Percentiles rank a stretch among this genome's conserved stretches.
These are phyloP conservation scores for Epichloe scottii DNA, from an alignment of 2,329 filamentous ascomycete species.

Conservation along the genomic window DNA sequence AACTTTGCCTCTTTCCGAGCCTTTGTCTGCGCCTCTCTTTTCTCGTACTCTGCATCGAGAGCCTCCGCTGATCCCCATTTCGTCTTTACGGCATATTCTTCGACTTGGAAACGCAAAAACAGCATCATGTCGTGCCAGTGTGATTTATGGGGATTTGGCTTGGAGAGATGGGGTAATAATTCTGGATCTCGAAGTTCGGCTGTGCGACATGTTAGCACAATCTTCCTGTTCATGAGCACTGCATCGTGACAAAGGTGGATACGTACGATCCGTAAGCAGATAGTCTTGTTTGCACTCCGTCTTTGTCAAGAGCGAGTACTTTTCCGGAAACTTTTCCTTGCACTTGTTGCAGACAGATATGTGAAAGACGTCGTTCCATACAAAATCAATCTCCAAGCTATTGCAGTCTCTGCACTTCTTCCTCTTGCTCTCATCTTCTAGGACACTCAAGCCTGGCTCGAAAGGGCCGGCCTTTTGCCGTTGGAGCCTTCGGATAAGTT, in stretches of 20 bases:
- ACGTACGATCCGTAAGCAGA: conserved; percentile 76
- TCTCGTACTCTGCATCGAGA: conserved; percentile 78
- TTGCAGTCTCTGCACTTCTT: conserved; percentile 77
- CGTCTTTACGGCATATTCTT: conserved; percentile 77
- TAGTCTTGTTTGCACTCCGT: conserved; percentile 95
- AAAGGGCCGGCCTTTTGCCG: conserved; percentile 69
- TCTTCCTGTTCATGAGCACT: not conserved
- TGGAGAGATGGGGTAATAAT: conserved; percentile 73
- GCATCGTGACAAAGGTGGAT: too few relatives aligned
- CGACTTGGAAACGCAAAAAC: conserved; percentile 84
- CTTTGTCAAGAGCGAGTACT: conserved; percentile 91
- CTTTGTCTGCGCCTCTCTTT: conserved; percentile 68
- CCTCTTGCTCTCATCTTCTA: conserved; percentile 49
- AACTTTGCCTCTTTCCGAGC: conserved; percentile 83
- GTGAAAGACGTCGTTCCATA: conserved; percentile 78
- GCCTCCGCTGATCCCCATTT: conserved; percentile 88
- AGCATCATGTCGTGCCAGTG: conserved; percentile 99
- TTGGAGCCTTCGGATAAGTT: conserved; percentile 59
- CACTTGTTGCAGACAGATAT: conserved; percentile 67
- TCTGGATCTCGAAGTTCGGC: conserved; percentile 84
- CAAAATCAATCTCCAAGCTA: conserved; percentile 81
- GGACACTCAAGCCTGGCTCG: conserved; percentile 73
- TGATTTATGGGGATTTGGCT: conserved; percentile 88
- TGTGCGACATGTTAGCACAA: conserved; percentile 18
- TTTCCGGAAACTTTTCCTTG: conserved; percentile 83